Evolutionary conservation across 345 rosid genomes (phyloP).

Genomic region (Populus ilicifolia): DNA sequence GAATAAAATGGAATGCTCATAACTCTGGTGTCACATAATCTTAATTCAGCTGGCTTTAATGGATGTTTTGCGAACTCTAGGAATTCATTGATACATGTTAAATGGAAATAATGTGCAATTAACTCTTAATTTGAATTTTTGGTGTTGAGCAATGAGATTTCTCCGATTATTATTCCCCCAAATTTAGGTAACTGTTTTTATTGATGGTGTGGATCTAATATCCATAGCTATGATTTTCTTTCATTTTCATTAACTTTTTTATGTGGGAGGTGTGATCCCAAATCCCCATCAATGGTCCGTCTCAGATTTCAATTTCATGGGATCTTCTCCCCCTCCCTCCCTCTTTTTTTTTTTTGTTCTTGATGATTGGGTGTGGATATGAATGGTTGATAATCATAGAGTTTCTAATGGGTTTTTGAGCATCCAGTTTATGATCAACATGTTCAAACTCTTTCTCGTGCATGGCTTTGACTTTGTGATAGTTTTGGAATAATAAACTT

Average conservation of each 20-base stretch:
- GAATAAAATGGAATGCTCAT: background rate
- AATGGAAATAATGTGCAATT: background rate
- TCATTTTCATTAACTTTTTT: background rate
- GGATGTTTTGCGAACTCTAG: background rate
- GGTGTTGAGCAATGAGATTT: slow-evolving; percentile 6
- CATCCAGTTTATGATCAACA: background rate
- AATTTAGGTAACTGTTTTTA: background rate
- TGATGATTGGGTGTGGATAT: background rate
- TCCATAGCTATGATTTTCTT: background rate
- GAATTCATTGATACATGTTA: background rate
- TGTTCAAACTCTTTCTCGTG: background rate
- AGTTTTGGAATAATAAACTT: background rate
- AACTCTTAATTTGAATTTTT: background rate
- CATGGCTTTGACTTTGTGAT: background rate
- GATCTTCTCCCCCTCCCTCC: background rate
- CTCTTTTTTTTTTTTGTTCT: background rate
- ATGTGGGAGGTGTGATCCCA: background rate
- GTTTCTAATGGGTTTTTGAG: background rate
- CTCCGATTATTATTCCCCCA: background rate
- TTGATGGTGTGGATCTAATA: background rate
- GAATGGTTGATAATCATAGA: background rate
- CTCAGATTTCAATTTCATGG: background rate
- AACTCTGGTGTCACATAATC: background rate
- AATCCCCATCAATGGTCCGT: background rate
- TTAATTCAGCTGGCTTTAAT: background rate